Base-by-base conservation (phyloP, 2,329 filamentous ascomycete species). In the Endothia cerciana region DNA sequence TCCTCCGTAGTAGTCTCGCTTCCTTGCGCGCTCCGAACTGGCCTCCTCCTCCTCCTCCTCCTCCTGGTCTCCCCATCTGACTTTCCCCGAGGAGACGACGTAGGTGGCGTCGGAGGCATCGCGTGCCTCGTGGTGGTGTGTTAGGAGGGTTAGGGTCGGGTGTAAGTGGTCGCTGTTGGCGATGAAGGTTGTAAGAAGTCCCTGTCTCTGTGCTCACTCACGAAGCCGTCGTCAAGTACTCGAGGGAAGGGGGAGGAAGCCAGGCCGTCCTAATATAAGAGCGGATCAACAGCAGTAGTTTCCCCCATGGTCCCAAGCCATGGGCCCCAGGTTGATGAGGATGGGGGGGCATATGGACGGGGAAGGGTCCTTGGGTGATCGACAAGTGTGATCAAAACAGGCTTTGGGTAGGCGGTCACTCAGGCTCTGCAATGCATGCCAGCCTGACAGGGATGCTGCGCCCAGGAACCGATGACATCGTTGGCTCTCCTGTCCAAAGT, bases 81-180 rank as follows among this genome's bases (percentile, higher is more conserved):
- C 30, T 7, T 40, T 5, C 41, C 28, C 28, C 49, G 30, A 25
- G 57, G 51, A 55, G 65, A 64, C 45, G 65, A 67, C 57, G 49
- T 22, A 22, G 65, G 33, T 58, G 65, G 62, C 47, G 65, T 67
- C 5, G 43, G n/a, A 53, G 49, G 51, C 65, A 67, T 67, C 15
- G 15, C 41, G 28, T 45, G 22, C 13, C 51, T 56, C 1, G 33
- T n/a, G 53, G 30, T 33, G 53, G 36, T n/a, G 4, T 19, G 28
- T 15, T 19, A 28, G 43, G 15, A 55, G 47, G 60, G 60, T 56
- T 55, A 63, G 51, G 61, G 61, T 57, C 51, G 61, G n/a, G 51
- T 63, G 40, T 63, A 57, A 49, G 51, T 57, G 49, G 17, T 19
- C 6, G 15, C 11, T n/a, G n/a, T 15, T 22, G 8, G 7, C n/a